Percentiles rank a stretch among this genome's conserved stretches.
These are phyloP conservation scores for Yueomyces sinensis DNA, from an alignment of 805 yeast species.

Conservation along the genomic window DNA sequence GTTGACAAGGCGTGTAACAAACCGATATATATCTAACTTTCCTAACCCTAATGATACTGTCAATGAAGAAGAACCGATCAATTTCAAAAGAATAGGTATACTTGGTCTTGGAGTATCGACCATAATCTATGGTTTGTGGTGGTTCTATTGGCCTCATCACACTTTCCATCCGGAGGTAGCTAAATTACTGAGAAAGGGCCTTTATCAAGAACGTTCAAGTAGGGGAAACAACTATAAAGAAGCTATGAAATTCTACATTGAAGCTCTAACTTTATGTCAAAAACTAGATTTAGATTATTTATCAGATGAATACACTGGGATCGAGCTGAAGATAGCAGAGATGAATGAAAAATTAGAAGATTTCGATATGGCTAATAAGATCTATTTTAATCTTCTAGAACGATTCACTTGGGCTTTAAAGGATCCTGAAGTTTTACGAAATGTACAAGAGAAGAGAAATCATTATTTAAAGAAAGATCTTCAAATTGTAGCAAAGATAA, in stretches of 20 bases:
- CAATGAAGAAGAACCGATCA: too few relatives aligned
- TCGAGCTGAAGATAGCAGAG: conserved; percentile 72
- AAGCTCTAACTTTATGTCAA: conserved; percentile 56
- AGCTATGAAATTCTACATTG: conserved; percentile 58
- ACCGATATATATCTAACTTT: too few relatives aligned
- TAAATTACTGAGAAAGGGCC: conserved; percentile 50
- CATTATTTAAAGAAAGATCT: conserved; percentile 53
- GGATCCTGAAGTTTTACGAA: not conserved
- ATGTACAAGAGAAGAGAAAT: conserved; percentile 16
- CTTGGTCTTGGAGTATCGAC: not conserved
- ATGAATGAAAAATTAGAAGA: conserved; percentile 63
- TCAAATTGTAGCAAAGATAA: conserved; percentile 48
- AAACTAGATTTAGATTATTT: conserved; percentile 36
- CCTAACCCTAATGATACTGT: too few relatives aligned
- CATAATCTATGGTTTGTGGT: conserved; percentile 14
- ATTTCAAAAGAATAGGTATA: too few relatives aligned
- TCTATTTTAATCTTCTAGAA: conserved; percentile 51
- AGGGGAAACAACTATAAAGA: conserved; percentile 29
- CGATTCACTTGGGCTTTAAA: conserved; percentile 32
- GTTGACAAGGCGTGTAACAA: too few relatives aligned
- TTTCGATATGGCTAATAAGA: conserved; percentile 44
- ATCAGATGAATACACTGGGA: conserved; percentile 74
- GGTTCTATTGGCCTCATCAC: conserved; percentile 51
- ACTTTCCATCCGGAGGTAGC: conserved; percentile 64
- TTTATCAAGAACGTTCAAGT: conserved; percentile 68